Conservation (phyloP, 2,329 filamentous ascomycete genomes). For the Pseudocercospora fijiensis region DNA sequence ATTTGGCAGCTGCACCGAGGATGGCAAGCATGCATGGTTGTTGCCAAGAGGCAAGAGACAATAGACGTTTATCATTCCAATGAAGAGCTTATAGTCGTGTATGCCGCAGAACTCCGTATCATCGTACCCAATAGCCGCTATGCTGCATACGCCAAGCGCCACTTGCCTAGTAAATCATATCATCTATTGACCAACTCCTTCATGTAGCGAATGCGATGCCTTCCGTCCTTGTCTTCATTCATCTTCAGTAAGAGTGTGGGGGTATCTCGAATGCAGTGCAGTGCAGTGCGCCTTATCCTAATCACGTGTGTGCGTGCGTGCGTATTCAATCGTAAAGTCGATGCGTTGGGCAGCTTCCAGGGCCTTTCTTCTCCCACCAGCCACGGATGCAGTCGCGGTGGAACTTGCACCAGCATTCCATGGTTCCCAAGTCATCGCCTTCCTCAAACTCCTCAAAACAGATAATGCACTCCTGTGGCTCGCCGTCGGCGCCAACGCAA, state of each 20-base stretch:
- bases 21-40: no score
- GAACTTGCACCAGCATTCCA: slow-evolving; percentile 65
- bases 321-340: slow-evolving; percentile 43
- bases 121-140: no score
- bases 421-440: slow-evolving; percentile 58
- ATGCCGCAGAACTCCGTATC: not conserved
- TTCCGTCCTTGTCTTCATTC: not conserved
- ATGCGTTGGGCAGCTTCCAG: slow-evolving; percentile 61
- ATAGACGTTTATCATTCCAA: not conserved
- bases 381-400: slow-evolving; percentile 60
- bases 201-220: not conserved
- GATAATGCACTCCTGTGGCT: slow-evolving; percentile 59
- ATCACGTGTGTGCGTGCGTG: not conserved
- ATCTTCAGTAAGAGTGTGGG: not conserved
- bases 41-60: not conserved
- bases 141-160: no score
- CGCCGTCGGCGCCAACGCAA: slow-evolving; percentile 53
- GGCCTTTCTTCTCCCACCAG: slow-evolving; percentile 59
- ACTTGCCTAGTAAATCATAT: not conserved
- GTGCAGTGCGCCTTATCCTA: not conserved
- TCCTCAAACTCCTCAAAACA: slow-evolving; percentile 65
- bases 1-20: no score
- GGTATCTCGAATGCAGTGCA: not conserved
- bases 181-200: not conserved
- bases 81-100: not conserved